phyloP scores from a whole-genome alignment of 2,329 filamentous ascomycete species.

The Exophiala alcalophila region DNA sequence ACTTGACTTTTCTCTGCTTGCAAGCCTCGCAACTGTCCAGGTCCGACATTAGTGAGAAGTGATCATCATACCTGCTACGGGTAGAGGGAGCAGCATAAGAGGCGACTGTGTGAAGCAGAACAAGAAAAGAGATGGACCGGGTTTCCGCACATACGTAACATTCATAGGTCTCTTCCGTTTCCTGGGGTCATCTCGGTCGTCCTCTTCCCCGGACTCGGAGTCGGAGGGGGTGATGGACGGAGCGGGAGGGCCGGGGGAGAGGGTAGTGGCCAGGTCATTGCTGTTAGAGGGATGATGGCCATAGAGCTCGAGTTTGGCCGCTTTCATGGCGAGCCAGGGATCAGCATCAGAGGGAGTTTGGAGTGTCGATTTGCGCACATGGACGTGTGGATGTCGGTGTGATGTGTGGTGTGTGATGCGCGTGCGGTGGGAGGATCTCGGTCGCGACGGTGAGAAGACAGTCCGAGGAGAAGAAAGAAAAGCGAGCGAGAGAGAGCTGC shows the following conservation, averaged over 20 bases:
- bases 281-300: conserved; percentile 7
- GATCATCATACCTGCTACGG: no score
- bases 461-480: no score
- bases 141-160: conserved; percentile 29
- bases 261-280: conserved; percentile 14
- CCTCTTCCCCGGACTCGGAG: conserved; percentile 44
- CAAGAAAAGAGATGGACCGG: background rate
- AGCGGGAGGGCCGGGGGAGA: conserved; percentile 1
- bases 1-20: conserved; percentile 47
- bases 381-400: no score
- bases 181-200: conserved; percentile 40
- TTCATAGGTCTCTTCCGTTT: conserved; percentile 57
- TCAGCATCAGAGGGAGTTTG: no score
- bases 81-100: no score
- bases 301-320: conserved; percentile 29
- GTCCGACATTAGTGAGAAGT: conserved; percentile 22
- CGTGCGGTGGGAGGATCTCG: no score
- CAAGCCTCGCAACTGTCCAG: conserved; percentile 42
- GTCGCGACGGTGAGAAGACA: no score
- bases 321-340: conserved; percentile 17
- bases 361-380: no score
- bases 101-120: no score
- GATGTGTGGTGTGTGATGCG: conserved; percentile 6
- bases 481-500: no score
- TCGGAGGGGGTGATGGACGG: conserved; percentile 18